phyloP scores from a whole-genome alignment of 164 flowering plant species.

The Piper longum region DNA sequence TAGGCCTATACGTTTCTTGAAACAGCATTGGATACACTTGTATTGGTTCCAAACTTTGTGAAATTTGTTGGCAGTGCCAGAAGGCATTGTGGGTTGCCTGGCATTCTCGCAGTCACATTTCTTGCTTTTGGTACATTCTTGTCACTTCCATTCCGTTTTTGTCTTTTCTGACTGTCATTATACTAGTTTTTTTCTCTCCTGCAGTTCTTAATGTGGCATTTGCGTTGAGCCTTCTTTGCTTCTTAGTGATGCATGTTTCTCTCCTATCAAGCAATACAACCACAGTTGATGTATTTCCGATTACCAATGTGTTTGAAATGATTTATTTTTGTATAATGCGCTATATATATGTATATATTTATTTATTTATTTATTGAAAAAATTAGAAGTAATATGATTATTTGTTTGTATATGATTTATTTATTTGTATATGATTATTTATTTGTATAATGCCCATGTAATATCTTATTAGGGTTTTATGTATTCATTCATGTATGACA shows the following conservation, averaged over 20 bases:
- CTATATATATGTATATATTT: no score
- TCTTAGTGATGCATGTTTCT: constrained; percentile 72
- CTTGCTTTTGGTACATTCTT: constrained; percentile 45
- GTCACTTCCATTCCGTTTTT: constrained; percentile 23
- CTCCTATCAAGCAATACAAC: constrained; percentile 84
- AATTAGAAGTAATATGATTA: no score
- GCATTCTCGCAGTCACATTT: constrained; percentile 46
- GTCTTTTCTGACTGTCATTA: constrained; percentile 13
- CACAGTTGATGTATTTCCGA: constrained; percentile 56
- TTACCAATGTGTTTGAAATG: not conserved
- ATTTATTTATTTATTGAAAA: no score
- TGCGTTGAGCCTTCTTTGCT: no score
- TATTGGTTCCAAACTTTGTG: constrained; percentile 58
- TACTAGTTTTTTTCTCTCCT: no score
- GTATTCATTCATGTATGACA: no score
- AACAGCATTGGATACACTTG: constrained; percentile 61
- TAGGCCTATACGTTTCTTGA: constrained; percentile 86
- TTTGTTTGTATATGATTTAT: no score
- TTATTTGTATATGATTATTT: no score
- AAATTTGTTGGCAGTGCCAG: constrained; percentile 48
- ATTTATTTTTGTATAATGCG: not conserved
- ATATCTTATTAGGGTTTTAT: no score
- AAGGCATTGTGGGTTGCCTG: constrained; percentile 41
- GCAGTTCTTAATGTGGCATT: no score
- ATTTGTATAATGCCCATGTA: no score